Evolutionary conservation across 306 rosid species (phyloP), one percentile per base, ranked within the genome.

Genomic region (Prosopis cineraria): DNA sequence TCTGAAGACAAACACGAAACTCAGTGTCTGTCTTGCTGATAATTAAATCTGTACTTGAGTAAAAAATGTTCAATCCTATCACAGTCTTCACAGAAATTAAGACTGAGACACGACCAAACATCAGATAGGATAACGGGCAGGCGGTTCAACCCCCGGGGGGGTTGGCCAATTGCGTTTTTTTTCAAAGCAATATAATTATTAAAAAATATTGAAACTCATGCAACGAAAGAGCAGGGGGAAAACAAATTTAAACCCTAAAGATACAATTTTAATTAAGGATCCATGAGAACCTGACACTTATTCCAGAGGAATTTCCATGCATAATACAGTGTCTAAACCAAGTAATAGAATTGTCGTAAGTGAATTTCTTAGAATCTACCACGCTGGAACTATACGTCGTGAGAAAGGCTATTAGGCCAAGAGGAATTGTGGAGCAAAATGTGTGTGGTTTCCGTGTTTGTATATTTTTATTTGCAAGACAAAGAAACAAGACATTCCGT

Each of bases 381-480:
- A 4, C 8, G 40, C 40, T 0, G 40, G 40, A 37, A 37, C 40
- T 37, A 37, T 6, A 8, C 93, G 95, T 7, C 48, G 5, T 43
- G n/a, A 7, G 58, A 7, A 50, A 50, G 27, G 58, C 4, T 50
- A n/a, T 7, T 50, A n/a, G 58, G 58, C 22, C 24, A n/a, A 17
- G 52, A 45, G 50, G 50, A 6, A 17, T 19, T 9, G 22, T 17
- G 55, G 56, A 50, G 24, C 63, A 76, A 19, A 70, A 16, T 30
- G 36, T 60, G 71, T 22, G 55, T 62, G 84, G 78, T 5, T 30
- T n/a, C 34, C 25, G 74, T 45, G 31, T 71, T 14, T 24, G 39
- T 55, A 56, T 37, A 11, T 30, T 68, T 80, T 76, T 20, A 45
- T 16, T 22, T 67, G 81, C 77, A 17, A 79, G 64, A 74, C 52